A percentile compares a stretch with the other conserved stretches of the same genome.
Evolutionary conservation across 2,329 filamentous ascomycete genomes (phyloP).

Genomic region (Drechslerella dactyloides): DNA sequence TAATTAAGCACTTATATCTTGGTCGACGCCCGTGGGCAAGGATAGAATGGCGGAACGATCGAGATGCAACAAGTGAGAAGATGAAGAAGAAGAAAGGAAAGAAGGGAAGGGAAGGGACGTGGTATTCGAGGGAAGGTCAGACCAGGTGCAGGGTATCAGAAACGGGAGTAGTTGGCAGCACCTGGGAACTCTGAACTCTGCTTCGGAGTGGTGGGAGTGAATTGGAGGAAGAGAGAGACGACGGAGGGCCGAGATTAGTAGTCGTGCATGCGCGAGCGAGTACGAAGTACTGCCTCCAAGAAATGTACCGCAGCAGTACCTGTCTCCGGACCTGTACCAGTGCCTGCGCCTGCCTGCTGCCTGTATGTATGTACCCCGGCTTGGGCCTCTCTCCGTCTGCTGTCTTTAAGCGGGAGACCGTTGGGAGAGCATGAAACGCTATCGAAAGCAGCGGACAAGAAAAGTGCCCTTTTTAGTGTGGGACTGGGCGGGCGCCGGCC

Average conservation of each 20-base stretch:
- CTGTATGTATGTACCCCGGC: conserved; percentile 50
- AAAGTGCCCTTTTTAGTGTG: conserved; percentile 49
- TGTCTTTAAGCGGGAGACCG: conserved; percentile 48
- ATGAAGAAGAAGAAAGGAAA: conserved; percentile 21
- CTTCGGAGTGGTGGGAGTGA: conserved; percentile 18
- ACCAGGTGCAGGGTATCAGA: conserved; percentile 37
- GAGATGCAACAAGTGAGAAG: conserved; percentile 19
- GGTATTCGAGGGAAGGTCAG: conserved; percentile 28
- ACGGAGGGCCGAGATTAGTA: conserved; percentile 36
- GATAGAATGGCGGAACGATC: conserved; percentile 7
- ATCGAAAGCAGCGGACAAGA: conserved; percentile 31
- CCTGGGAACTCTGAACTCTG: too few relatives aligned
- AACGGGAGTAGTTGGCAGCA: conserved; percentile 27
- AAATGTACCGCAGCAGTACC: conserved; percentile 23
- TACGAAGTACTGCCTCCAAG: conserved; percentile 2
- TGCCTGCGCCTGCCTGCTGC: too few relatives aligned
- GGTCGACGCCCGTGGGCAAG: background rate
- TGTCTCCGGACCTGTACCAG: conserved; percentile 28
- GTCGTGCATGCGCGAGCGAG: background rate
- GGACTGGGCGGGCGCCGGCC: conserved; percentile 19
- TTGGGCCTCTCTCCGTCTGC: conserved; percentile 36
- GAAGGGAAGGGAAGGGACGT: conserved; percentile 21
- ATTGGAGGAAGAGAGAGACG: conserved; percentile 17
- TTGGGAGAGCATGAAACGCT: conserved; percentile 50
- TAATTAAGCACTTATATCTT: background rate